phyloP scores from a whole-genome alignment of 1,284 basidiomycete genomes.

The Wolfiporia cocos region DNA sequence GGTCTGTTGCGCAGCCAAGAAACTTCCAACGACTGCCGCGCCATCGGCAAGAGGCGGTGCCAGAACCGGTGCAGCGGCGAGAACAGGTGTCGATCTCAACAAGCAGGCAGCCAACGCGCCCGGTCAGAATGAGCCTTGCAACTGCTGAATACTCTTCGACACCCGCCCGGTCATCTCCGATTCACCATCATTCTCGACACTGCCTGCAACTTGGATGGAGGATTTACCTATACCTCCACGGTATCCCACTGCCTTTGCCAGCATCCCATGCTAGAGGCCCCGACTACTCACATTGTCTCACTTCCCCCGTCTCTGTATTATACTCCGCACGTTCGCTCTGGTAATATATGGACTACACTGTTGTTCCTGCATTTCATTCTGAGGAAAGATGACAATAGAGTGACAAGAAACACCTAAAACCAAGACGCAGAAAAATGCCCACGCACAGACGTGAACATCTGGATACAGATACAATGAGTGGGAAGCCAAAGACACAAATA shows the following conservation, averaged over 20 bases:
- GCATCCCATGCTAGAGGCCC: conserved; percentile 1
- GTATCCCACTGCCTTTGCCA: too few species aligned
- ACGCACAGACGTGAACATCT: too few species aligned
- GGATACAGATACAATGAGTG: too few species aligned
- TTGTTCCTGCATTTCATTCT: not conserved
- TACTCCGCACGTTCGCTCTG: conserved; percentile 1
- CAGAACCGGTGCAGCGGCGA: conserved; percentile 39
- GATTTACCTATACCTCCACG: too few species aligned
- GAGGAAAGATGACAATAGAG: not conserved
- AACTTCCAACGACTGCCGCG: conserved; percentile 70
- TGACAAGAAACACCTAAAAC: not conserved
- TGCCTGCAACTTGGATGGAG: not conserved
- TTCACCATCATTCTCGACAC: not conserved
- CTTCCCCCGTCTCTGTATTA: conserved; percentile 4
- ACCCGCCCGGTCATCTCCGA: not conserved
- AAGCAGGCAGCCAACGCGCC: conserved; percentile 45
- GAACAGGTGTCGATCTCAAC: conserved; percentile 70
- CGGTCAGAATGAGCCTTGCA: conserved; percentile 61
- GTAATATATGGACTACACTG: conserved; percentile 5
- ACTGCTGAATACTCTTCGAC: conserved; percentile 45
- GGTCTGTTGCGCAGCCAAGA: conserved; percentile 56
- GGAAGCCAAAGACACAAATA: too few species aligned
- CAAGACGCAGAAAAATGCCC: not conserved
- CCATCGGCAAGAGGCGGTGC: conserved; percentile 50
- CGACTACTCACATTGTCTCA: conserved; percentile 1